Conservation (phyloP, 805 yeast species). For the Candida palmyrensis region DNA sequence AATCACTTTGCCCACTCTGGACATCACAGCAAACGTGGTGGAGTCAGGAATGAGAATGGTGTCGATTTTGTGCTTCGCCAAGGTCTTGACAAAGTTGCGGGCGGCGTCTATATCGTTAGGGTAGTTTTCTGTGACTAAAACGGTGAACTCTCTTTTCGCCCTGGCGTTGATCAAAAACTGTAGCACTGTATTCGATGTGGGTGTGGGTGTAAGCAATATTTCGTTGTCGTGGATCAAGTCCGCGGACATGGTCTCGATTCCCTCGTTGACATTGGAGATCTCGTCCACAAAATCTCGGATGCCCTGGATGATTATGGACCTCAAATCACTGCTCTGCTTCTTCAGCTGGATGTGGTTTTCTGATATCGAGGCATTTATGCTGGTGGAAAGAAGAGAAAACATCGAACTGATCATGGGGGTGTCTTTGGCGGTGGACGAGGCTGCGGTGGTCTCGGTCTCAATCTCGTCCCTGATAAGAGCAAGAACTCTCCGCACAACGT, state of each 20-base stretch:
- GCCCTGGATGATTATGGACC: constrained; percentile 86
- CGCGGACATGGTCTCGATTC: constrained; percentile 82
- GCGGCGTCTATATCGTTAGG: constrained; percentile 83
- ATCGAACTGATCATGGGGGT: constrained; percentile 71
- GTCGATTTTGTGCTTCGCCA: constrained; percentile 83
- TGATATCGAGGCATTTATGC: constrained; percentile 17
- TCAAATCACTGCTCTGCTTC: constrained; percentile 55
- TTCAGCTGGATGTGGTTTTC: constrained; percentile 26
- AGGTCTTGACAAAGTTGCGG: constrained; percentile 70
- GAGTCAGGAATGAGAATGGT: constrained; percentile 91
- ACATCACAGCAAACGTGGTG: constrained; percentile 92
- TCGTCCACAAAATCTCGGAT: constrained; percentile 91
- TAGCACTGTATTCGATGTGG: constrained; percentile 82
- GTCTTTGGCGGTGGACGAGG: constrained; percentile 12
- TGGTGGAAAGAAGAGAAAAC: constrained; percentile 76
- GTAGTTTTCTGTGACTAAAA: constrained; percentile 83
- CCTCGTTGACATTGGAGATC: constrained; percentile 82
- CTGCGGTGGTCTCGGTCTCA: constrained; percentile 35
- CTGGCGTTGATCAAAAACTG: constrained; percentile 84
- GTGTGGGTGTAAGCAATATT: constrained; percentile 85
- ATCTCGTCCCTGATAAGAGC: constrained; percentile 85
- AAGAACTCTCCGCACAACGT: constrained; percentile 82
- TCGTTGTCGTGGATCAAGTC: constrained; percentile 94
- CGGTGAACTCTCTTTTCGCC: constrained; percentile 85
- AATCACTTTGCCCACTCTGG: constrained; percentile 93